Evolutionary conservation across 2,329 filamentous ascomycete genomes (phyloP), one percentile per base, ranked within the genome.

Genomic region (Claviceps citrina): DNA sequence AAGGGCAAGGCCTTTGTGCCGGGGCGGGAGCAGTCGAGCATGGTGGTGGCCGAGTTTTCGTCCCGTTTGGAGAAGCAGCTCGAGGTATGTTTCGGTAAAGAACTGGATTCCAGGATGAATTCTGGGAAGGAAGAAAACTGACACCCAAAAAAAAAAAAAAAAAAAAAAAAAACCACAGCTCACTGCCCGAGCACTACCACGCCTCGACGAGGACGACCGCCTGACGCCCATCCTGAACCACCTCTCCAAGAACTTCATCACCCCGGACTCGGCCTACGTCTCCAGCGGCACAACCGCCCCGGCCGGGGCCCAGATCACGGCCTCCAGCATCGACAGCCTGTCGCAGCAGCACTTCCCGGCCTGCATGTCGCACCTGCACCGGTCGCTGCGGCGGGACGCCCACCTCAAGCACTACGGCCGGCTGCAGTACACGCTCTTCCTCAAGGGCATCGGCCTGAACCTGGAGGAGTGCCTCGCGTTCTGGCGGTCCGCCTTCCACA

Each of bases 131-230:
- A 19, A 13, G 9, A 13, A 13, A 10, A 7, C 10, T 20, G n/a
- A 25, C 9, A 7, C 10, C 2, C 9, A 19, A 7, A 7, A 31
- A 31, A 24, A 31, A 25, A 12, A 25, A 16, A 37, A 33, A 25
- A n/a, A 20, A n/a, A n/a, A n/a, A n/a, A n/a, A n/a, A n/a, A n/a
- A n/a, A 7, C n/a, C 28, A 7, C 45, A 87, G 79, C 68, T 93
- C 41, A 95, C 91, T 7, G 81, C 86, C n/a, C 81, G 87, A 40
- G 86, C 86, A 0, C 70, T 96, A 4, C 91, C 91, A 0, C 79
- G 87, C 9, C 74, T 98, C 27, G 91, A 98, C 56, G 91, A 98
- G 66, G 91, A 98, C 58, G 89, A 96, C 58, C 82, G 91, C 34
- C 73, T 98, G 5, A 71, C 70, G 1, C 73, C 73, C 0, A 76